These are phyloP conservation scores for Cinnamomum micranthum DNA, from an alignment of 164 flowering plant species.

Conservation along the genomic window DNA sequence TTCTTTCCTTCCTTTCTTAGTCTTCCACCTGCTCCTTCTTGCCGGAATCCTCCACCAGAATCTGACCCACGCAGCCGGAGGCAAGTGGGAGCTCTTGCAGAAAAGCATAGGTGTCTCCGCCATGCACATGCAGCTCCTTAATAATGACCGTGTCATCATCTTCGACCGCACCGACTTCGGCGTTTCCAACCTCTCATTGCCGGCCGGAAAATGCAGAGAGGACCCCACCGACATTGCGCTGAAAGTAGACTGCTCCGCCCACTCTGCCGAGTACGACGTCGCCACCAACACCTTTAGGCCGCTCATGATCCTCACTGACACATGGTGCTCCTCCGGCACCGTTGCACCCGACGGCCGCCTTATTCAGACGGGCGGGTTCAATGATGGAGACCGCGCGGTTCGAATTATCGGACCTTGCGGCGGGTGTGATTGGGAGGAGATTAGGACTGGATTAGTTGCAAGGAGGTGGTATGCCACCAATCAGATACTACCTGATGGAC, in stretches of 20 bases:
- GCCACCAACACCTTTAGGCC: conserved; percentile 45
- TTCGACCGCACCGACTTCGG: conserved; percentile 88
- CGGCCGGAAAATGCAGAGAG: conserved; percentile 45
- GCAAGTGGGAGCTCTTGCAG: conserved; percentile 58
- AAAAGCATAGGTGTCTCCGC: conserved; percentile 58
- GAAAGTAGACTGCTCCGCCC: conserved; percentile 68
- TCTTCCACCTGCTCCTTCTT: conserved; percentile 5
- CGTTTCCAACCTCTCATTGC: conserved; percentile 61
- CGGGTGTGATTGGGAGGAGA: conserved; percentile 72
- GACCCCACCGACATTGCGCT: conserved; percentile 35
- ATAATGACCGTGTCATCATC: conserved; percentile 73
- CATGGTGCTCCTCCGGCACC: conserved; percentile 82
- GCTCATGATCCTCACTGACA: conserved; percentile 51
- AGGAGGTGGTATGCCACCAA: conserved; percentile 78
- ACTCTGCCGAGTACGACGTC: conserved; percentile 67
- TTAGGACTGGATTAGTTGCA: conserved; percentile 19
- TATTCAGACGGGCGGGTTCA: conserved; percentile 74
- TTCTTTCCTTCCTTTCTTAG: conserved; percentile 12
- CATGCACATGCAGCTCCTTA: conserved; percentile 94
- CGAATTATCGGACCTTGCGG: conserved; percentile 47
- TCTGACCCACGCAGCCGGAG: conserved; percentile 23
- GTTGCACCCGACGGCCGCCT: conserved; percentile 45
- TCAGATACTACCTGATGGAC: conserved; percentile 67
- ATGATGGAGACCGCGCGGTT: conserved; percentile 45
- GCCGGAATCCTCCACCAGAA: conserved; percentile 1